Conservation (phyloP, 768 basidiomycete genomes). For the Mrakia frigida region DNA sequence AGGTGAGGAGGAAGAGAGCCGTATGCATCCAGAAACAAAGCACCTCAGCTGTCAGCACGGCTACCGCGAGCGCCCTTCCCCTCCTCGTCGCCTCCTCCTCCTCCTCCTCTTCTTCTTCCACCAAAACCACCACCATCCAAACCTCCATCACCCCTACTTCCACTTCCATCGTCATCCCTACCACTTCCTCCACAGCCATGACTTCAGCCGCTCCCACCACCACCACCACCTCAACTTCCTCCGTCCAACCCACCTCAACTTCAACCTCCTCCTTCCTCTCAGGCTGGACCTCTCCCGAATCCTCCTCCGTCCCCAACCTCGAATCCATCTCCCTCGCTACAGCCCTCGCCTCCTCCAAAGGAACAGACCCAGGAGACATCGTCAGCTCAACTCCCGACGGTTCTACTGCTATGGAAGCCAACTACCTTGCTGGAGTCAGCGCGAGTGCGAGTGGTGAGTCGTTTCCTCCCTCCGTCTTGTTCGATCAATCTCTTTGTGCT, state of each 20-base stretch:
- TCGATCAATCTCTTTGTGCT: neutral
- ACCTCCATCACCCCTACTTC: neutral
- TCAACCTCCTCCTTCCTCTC: neutral
- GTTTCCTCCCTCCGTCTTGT: neutral
- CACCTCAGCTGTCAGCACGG: neutral
- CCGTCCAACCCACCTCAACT: neutral
- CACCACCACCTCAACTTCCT: constrained; percentile 1
- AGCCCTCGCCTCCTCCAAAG: constrained; percentile 15
- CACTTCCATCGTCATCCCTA: neutral
- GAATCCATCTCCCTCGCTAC: constrained; percentile 7
- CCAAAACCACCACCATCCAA: too few species aligned
- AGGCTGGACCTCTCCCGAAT: constrained; percentile 9
- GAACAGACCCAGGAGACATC: constrained; percentile 2
- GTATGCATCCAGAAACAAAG: neutral
- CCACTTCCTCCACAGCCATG: constrained; percentile 1
- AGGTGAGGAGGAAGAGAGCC: neutral
- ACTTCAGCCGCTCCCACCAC: neutral
- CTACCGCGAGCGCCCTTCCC: neutral
- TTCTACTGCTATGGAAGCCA: constrained; percentile 2
- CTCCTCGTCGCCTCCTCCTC: neutral
- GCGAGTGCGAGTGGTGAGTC: neutral
- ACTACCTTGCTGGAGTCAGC: neutral
- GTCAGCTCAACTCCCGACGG: constrained; percentile 19
- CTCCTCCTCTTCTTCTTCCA: neutral
- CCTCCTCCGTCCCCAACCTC: constrained; percentile 4